Evolutionary conservation across 495 filamentous ascomycete species (phyloP).

Genomic region (Aspergillus kassunensis): DNA sequence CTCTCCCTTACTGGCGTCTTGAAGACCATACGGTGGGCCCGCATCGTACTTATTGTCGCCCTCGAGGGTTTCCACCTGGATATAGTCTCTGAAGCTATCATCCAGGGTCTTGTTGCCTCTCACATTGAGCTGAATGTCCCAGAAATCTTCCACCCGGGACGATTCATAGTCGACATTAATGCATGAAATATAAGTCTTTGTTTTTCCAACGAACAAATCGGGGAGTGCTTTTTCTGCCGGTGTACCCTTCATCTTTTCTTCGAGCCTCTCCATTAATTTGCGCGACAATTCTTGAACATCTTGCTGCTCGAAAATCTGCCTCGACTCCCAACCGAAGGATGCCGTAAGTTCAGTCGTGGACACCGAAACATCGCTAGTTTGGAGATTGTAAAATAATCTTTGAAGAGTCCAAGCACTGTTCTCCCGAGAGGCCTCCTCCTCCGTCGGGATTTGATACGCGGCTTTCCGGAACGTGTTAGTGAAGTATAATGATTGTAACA

Average conservation of each 20-base stretch:
- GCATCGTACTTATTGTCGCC: slow-evolving; percentile 98
- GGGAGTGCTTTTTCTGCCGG: slow-evolving; percentile 87
- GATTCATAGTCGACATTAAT: slow-evolving; percentile 98
- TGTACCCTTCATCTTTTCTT: slow-evolving; percentile 97
- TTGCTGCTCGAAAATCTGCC: slow-evolving; percentile 98
- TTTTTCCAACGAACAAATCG: slow-evolving; percentile 89
- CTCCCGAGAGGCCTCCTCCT: slow-evolving; percentile 68
- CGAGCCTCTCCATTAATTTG: slow-evolving; percentile 94
- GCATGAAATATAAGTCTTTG: slow-evolving; percentile 97
- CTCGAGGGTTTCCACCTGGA: slow-evolving; percentile 92
- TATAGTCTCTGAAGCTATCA: slow-evolving; percentile 93
- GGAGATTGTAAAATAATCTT: slow-evolving; percentile 88
- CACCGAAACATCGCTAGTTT: slow-evolving; percentile 76
- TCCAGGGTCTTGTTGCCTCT: slow-evolving; percentile 87
- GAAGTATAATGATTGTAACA: slow-evolving; percentile 94
- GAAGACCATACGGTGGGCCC: slow-evolving; percentile 78
- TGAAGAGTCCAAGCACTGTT: slow-evolving; percentile 95
- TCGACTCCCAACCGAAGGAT: slow-evolving; percentile 97
- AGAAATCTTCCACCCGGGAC: slow-evolving; percentile 92
- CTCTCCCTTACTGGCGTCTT: slow-evolving; percentile 96
- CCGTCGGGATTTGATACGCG: slow-evolving; percentile 92
- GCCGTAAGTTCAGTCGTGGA: slow-evolving; percentile 87
- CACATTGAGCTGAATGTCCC: slow-evolving; percentile 98
- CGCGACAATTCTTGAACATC: slow-evolving; percentile 96
- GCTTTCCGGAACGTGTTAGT: slow-evolving; percentile 97